Evolutionary conservation across 2,329 filamentous ascomycete species (phyloP).

Genomic region (Hypoxylon sp.): DNA sequence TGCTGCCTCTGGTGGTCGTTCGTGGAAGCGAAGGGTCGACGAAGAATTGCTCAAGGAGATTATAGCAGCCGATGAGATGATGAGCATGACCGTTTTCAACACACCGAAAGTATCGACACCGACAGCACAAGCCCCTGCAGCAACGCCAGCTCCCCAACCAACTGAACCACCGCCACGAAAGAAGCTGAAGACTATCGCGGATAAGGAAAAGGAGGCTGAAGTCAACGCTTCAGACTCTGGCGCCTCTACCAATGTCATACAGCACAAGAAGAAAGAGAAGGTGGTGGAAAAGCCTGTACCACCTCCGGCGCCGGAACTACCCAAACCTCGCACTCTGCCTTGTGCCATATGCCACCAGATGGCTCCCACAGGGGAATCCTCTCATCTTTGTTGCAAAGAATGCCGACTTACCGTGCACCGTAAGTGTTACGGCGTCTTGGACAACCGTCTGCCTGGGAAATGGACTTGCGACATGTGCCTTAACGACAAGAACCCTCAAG

Average conservation of each 20-base stretch:
- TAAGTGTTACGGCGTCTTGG: constrained; percentile 86
- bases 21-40: constrained; percentile 88
- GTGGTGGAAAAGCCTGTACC: constrained; percentile 66
- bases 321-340: constrained; percentile 79
- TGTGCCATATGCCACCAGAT: constrained; percentile 85
- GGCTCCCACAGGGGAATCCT: constrained; percentile 74
- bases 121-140: constrained; percentile 44
- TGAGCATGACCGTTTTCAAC: constrained; percentile 54
- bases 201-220: constrained; percentile 64
- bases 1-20: constrained; percentile 77
- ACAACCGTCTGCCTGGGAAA: constrained; percentile 74
- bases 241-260: constrained; percentile 52
- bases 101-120: constrained; percentile 44
- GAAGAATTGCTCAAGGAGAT: constrained; percentile 87
- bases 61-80: constrained; percentile 69
- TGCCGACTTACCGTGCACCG: constrained; percentile 93
- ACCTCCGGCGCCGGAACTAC: constrained; percentile 75
- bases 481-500: constrained; percentile 90
- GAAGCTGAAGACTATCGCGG: constrained; percentile 66
- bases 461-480: constrained; percentile 97
- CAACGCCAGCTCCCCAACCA: constrained; percentile 43
- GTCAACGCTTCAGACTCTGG: constrained; percentile 55
- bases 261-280: constrained; percentile 69
- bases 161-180: constrained; percentile 67
- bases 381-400: constrained; percentile 79